Evolutionary conservation across 1,284 basidiomycete species (phyloP).

Genomic region (Cryptococcus sp.): DNA sequence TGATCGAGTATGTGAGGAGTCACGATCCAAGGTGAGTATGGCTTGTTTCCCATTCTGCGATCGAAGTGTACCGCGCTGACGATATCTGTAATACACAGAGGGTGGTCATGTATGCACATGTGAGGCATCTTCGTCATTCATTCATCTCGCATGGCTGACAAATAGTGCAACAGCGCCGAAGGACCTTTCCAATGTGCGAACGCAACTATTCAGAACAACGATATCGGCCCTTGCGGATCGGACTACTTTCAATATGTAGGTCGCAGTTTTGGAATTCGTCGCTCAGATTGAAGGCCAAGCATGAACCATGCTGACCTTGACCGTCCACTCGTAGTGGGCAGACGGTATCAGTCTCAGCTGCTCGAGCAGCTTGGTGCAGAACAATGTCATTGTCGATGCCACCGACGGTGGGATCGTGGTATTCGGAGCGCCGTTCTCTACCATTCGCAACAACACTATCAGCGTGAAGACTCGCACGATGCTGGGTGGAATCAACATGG

Average conservation of each 20-base stretch:
- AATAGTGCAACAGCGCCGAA: slow-evolving; percentile 52
- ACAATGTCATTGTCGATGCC: slow-evolving; percentile 68
- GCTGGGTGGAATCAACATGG: slow-evolving; percentile 73
- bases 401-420: slow-evolving; percentile 75
- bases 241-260: slow-evolving; percentile 40
- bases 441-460: slow-evolving; percentile 73
- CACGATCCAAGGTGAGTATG: slow-evolving; percentile 41
- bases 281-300: no score
- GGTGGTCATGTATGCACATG: slow-evolving; percentile 47
- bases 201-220: slow-evolving; percentile 70
- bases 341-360: slow-evolving; percentile 82
- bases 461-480: slow-evolving; percentile 66
- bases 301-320: not conserved
- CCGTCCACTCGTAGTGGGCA: slow-evolving; percentile 60
- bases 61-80: slow-evolving; percentile 4
- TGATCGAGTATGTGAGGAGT: slow-evolving; percentile 43
- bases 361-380: slow-evolving; percentile 63
- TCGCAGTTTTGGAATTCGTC: not conserved
- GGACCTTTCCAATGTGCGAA: slow-evolving; percentile 66
- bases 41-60: not conserved
- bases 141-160: not conserved
- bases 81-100: slow-evolving; percentile 15
- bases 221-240: slow-evolving; percentile 60
- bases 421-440: slow-evolving; percentile 75
- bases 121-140: slow-evolving; percentile 10